Conservation (phyloP, 352 stramenopile species). For the Globisporangium middletonii region DNA sequence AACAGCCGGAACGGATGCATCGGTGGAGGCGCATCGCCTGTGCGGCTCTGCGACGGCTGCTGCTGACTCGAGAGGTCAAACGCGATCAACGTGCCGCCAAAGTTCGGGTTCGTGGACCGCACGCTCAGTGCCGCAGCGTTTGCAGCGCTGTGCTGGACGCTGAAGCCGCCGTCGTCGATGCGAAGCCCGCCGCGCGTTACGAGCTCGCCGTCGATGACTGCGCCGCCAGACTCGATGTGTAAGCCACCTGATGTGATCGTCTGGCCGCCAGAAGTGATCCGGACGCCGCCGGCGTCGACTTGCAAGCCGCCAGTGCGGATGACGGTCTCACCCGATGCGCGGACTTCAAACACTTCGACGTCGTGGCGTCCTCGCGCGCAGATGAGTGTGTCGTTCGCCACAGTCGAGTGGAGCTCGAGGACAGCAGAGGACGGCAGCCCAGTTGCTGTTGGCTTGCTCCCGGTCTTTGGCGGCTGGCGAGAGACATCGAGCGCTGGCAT, state of each 20-base stretch:
- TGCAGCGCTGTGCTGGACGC: slow-evolving; percentile 30
- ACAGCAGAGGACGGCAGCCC: slow-evolving; percentile 10
- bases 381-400: slow-evolving; percentile 19
- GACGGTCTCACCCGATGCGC: slow-evolving; percentile 37
- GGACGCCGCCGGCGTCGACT: slow-evolving; percentile 42
- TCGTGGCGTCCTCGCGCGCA: slow-evolving; percentile 19
- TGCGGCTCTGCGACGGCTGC: slow-evolving; percentile 7
- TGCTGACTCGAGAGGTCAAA: slow-evolving; percentile 33
- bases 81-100: slow-evolving; percentile 43
- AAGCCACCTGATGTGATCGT: slow-evolving; percentile 55
- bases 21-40: neutral
- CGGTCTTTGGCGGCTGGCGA: slow-evolving; percentile 1
- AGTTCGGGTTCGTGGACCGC: slow-evolving; percentile 37
- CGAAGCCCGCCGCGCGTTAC: slow-evolving; percentile 48
- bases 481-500: slow-evolving; percentile 6
- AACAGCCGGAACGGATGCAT: slow-evolving; percentile 39
- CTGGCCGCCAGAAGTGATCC: slow-evolving; percentile 50
- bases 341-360: slow-evolving; percentile 48
- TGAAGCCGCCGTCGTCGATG: slow-evolving; percentile 57
- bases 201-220: slow-evolving; percentile 48
- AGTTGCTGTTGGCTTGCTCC: slow-evolving; percentile 1
- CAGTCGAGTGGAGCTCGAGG: slow-evolving; percentile 13
- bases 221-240: slow-evolving; percentile 41
- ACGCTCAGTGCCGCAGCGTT: slow-evolving; percentile 44
- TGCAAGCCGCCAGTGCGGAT: slow-evolving; percentile 52